Evolutionary conservation across 1,139 yeast genomes (phyloP), one percentile per base, ranked within the genome.

Genomic region (Sugiyamaella neomexicana): DNA sequence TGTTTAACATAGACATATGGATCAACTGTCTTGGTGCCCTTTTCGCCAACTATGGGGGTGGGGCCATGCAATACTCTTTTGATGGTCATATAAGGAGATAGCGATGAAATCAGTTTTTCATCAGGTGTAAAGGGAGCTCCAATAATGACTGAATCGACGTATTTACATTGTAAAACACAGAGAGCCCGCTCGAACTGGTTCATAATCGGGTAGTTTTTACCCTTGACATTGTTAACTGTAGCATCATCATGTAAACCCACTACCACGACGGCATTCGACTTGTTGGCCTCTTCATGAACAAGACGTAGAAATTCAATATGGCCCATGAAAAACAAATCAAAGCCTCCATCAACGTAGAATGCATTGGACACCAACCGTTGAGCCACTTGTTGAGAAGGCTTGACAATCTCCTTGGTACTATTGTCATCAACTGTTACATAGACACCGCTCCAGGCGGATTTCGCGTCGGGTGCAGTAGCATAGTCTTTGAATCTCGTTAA

Each of bases 311-410:
- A 82, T 64, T 84, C 87, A 59, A 91, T 89, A 68, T 93, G 97
- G 15, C 97, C 98, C 29, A 96, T 91, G 68, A 90, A 91, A 72
- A 93, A 90, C 58, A 93, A 76, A 70, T 93, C 99, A 73, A 90
- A 93, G 1, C 88, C 88, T 17, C 98, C 98, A 63, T 86, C 90
- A 8, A 88, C 79, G 65, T 86, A 89, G 54, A 75, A 78, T 10
- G 80, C 71, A 15, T 67, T 66, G n/a, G 58, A 47, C 5, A 34
- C 47, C 40, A 58, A 65, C 34, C 53, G 48, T 10, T 53, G 50
- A 12, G 57, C 58, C 25, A 64, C 61, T 15, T 57, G 55, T 37
- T 52, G 64, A 53, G 63, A 63, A 46, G 77, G 73, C 54, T 63
- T 61, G 20, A 72, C 75, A 10, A 72, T 46, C 34, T 45, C 60